These are phyloP conservation scores for Magnusiomyces ingens DNA, from an alignment of 1,139 yeast species.

Conservation along the genomic window DNA sequence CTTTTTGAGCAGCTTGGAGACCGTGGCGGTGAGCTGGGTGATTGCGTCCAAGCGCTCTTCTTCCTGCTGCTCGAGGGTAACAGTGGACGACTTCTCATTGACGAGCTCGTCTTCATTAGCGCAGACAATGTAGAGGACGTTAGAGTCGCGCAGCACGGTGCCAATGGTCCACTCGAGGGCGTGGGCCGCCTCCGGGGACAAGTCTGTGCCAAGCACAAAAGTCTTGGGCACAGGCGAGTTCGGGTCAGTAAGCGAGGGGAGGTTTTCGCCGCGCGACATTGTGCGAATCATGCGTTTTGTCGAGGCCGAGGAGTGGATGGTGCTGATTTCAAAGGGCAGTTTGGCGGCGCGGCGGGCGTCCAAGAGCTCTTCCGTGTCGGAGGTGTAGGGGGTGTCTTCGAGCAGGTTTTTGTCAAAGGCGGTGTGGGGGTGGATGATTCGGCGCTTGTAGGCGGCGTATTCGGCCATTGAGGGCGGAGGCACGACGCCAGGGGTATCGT, in stretches of 20 bases:
- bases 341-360: conserved; percentile 59
- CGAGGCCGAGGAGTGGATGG: conserved; percentile 49
- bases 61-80: conserved; percentile 36
- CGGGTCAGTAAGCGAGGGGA: conserved; percentile 45
- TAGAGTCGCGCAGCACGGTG: conserved; percentile 76
- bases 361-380: conserved; percentile 61
- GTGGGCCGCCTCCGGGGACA: conserved; percentile 77
- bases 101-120: conserved; percentile 63
- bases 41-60: conserved; percentile 49
- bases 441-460: conserved; percentile 39
- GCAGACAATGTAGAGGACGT: conserved; percentile 72
- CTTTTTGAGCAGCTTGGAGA: conserved; percentile 52
- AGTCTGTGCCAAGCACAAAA: conserved; percentile 71
- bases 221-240: conserved; percentile 55
- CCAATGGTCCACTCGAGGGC: conserved; percentile 91
- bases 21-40: conserved; percentile 53
- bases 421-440: conserved; percentile 39
- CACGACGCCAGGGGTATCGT: conserved; percentile 36
- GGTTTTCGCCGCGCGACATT: conserved; percentile 57
- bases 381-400: conserved; percentile 52
- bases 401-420: conserved; percentile 29
- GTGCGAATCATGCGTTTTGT: conserved; percentile 56
- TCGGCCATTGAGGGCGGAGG: conserved; percentile 49
- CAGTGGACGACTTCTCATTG: conserved; percentile 23
- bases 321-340: conserved; percentile 55